These are phyloP conservation scores for Quercus suber DNA, from an alignment of 306 rosid species.

Conservation along the genomic window DNA sequence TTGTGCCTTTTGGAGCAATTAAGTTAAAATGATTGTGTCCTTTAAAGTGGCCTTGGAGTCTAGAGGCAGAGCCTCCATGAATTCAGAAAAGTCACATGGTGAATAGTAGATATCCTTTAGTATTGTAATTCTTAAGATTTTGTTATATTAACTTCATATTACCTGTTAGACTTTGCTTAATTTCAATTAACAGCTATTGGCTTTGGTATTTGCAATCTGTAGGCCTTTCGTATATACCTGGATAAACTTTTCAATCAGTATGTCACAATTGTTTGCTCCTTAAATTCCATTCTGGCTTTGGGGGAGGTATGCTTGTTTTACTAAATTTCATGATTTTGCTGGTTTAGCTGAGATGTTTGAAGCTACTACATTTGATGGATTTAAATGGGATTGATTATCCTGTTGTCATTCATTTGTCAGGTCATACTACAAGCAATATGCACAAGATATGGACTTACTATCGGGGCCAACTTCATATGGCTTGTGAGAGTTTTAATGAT, in stretches of 20 bases:
- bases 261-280: constrained; percentile 81
- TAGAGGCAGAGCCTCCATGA: too few relatives aligned
- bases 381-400: not conserved
- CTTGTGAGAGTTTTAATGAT: constrained; percentile 82
- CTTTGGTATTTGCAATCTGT: constrained; percentile 39
- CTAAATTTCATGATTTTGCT: not conserved
- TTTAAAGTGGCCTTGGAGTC: too few relatives aligned
- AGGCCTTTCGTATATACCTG: constrained; percentile 88
- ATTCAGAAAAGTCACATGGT: too few relatives aligned
- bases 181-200: constrained; percentile 19
- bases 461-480: constrained; percentile 74
- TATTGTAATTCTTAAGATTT: too few relatives aligned
- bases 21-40: too few relatives aligned
- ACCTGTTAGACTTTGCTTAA: constrained; percentile 9
- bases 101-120: too few relatives aligned
- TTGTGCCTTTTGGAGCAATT: too few relatives aligned
- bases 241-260: constrained; percentile 83
- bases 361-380: not conserved
- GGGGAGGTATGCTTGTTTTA: constrained; percentile 64
- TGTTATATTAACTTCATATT: not conserved
- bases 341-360: constrained; percentile 14
- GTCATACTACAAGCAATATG: constrained; percentile 97
- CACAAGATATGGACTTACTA: constrained; percentile 90
- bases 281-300: constrained; percentile 72
- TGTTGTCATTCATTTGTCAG: constrained; percentile 33